These are phyloP conservation scores for Mariannaea sp. DNA, from an alignment of 2,329 filamentous ascomycete species.

Conservation along the genomic window DNA sequence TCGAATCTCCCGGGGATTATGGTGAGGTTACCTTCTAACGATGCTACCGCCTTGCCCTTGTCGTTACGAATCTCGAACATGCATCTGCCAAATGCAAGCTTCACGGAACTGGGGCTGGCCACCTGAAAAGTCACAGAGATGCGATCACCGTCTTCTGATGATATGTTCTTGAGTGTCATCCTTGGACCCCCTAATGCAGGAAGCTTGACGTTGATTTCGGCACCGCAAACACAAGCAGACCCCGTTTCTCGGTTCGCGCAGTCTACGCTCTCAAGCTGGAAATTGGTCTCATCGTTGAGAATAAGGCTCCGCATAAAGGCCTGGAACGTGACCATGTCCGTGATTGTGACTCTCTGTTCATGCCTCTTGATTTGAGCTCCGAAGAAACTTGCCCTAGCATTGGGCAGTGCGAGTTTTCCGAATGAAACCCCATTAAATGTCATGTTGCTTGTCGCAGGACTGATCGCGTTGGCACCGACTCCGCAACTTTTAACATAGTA, in stretches of 20 bases:
- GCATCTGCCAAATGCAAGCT: slow-evolving; percentile 40
- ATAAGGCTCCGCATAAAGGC: slow-evolving; percentile 41
- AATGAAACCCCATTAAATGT: slow-evolving; percentile 39
- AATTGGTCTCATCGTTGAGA: slow-evolving; percentile 34
- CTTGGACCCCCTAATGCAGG: slow-evolving; percentile 36
- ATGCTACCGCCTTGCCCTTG: slow-evolving; percentile 34
- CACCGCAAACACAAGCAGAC: slow-evolving; percentile 30
- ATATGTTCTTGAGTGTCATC: slow-evolving; percentile 30
- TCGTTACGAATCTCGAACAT: slow-evolving; percentile 41
- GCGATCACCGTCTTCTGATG: slow-evolving; percentile 19
- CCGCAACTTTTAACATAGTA: slow-evolving; percentile 40
- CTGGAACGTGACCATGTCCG: slow-evolving; percentile 36
- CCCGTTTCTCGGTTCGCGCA: slow-evolving; percentile 38
- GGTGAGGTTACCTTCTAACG: slow-evolving; percentile 38
- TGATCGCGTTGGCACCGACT: slow-evolving; percentile 39
- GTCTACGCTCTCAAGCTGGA: slow-evolving; percentile 38
- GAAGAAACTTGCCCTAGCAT: slow-evolving; percentile 36
- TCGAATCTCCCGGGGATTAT: slow-evolving; percentile 38
- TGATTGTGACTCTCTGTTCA: slow-evolving; percentile 38
- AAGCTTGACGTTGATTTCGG: slow-evolving; percentile 38
- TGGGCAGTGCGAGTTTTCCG: slow-evolving; percentile 40
- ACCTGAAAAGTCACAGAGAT: slow-evolving; percentile 34
- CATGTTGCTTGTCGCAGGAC: slow-evolving; percentile 38
- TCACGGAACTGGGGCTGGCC: slow-evolving; percentile 39
- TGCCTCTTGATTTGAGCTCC: slow-evolving; percentile 35